Evolutionary conservation across 352 stramenopile species (phyloP), one percentile per base, ranked within the genome.

Genomic region (Phytopythium helicoides): DNA sequence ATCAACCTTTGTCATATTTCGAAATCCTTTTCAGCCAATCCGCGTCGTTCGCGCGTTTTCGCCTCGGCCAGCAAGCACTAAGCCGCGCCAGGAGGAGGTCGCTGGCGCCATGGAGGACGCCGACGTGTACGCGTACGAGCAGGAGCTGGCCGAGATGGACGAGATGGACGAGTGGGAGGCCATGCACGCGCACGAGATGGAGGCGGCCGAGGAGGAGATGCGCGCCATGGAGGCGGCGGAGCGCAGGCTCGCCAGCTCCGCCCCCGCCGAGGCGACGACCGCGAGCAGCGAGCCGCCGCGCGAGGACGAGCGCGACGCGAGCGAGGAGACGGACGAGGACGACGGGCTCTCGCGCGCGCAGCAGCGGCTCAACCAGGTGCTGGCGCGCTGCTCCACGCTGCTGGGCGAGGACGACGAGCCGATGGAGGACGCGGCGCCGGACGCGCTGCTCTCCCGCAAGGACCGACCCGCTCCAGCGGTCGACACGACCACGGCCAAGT

Each of bases 161-260:
- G 77, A 85, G 56, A 64, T 74, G 55, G 82, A 94, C 42, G 84
- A 96, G 60, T 95, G 85, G 85, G 85, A 94, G 47, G 55, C 62
- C n/a, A 88, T 90, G 71, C 80, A 92, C 36, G 73, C 66, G 18
- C 69, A 88, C 46, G 83, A 90, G 57, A 86, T 94, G 66, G 86
- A 94, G 61, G 81, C 79, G 7, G 74, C 67, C 0, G 71, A 90
- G 46, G 83, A 90, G 44, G 76, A 76, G 63, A 68, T 89, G 52
- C 61, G 48, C 10, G 73, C 64, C 10, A 80, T 87, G 76, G 74
- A 85, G 54, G 62, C 58, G 25, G 79, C 72, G 16, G 66, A 83
- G 60, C 60, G 59, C 48, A 48, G 37, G 11, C 45, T 53, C 26
- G 47, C 34, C 6, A n/a, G 15, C 42, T 3, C 5, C 36, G 21